phyloP scores from a whole-genome alignment of 257 asterid species.

The Paulownia fortunei region DNA sequence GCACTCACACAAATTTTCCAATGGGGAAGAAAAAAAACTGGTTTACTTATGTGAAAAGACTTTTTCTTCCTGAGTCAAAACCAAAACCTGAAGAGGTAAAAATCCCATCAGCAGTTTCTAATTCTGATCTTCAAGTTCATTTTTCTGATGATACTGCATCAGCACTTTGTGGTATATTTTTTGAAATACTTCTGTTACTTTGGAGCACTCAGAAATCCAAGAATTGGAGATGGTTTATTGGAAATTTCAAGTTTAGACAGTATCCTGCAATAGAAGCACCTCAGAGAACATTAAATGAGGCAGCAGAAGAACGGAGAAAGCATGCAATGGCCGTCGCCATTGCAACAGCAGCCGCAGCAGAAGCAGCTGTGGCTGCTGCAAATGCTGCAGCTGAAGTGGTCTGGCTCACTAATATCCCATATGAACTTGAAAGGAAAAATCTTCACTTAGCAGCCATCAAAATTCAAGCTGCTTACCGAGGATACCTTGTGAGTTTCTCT shows the following conservation, averaged over 20 bases:
- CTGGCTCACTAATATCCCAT: slow-evolving; percentile 50
- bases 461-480: slow-evolving; percentile 61
- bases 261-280: slow-evolving; percentile 54
- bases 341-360: slow-evolving; percentile 29
- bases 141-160: background rate
- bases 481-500: slow-evolving; percentile 58
- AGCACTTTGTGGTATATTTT: background rate
- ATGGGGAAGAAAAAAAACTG: slow-evolving; percentile 72
- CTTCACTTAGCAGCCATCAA: slow-evolving; percentile 45
- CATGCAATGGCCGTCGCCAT: slow-evolving; percentile 24
- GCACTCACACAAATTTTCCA: slow-evolving; percentile 3
- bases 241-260: slow-evolving; percentile 48
- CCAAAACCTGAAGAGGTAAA: slow-evolving; percentile 58
- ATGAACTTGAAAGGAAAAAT: slow-evolving; percentile 31
- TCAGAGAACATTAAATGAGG: slow-evolving; percentile 45
- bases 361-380: slow-evolving; percentile 28
- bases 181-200: background rate
- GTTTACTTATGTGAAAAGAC: slow-evolving; percentile 64
- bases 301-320: slow-evolving; percentile 41
- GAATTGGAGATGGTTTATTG: slow-evolving; percentile 52
- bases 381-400: slow-evolving; percentile 40
- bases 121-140: background rate
- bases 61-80: slow-evolving; percentile 55
- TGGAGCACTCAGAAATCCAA: slow-evolving; percentile 46
- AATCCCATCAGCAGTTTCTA: background rate